Evolutionary conservation across 805 yeast species (phyloP).

Genomic region (Wickerhamomyces kurtzmanii): DNA sequence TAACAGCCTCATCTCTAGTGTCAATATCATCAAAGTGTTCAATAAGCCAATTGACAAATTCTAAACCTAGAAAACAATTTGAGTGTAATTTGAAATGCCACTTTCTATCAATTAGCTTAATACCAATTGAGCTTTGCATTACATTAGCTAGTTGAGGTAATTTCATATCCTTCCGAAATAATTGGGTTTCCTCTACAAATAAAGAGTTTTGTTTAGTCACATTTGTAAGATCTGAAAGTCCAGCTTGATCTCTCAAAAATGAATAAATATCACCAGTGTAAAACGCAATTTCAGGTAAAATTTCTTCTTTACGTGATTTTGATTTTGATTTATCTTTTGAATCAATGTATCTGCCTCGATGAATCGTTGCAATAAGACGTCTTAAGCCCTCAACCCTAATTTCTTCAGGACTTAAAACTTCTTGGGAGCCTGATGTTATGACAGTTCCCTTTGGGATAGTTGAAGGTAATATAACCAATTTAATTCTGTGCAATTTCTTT

Average conservation of each 20-base stretch:
- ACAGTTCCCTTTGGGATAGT: slow-evolving; percentile 47
- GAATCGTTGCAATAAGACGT: slow-evolving; percentile 51
- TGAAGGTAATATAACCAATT: slow-evolving; percentile 79
- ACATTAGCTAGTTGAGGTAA: slow-evolving; percentile 48
- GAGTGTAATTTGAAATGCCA: slow-evolving; percentile 86
- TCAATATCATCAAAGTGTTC: slow-evolving; percentile 73
- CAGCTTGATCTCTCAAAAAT: slow-evolving; percentile 47
- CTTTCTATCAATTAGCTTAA: slow-evolving; percentile 63
- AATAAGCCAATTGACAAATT: slow-evolving; percentile 77
- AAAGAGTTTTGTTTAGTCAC: slow-evolving; percentile 26
- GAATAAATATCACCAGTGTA: slow-evolving; percentile 79
- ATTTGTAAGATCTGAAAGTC: slow-evolving; percentile 21
- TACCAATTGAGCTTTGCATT: slow-evolving; percentile 55
- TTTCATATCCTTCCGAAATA: slow-evolving; percentile 39
- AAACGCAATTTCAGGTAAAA: slow-evolving; percentile 67
- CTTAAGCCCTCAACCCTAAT: slow-evolving; percentile 86
- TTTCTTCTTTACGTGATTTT: slow-evolving; percentile 30
- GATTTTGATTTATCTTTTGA: slow-evolving; percentile 26
- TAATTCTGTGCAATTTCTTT: slow-evolving; percentile 51
- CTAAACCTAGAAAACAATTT: slow-evolving; percentile 78
- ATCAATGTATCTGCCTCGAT: slow-evolving; percentile 42
- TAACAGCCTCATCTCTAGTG: slow-evolving; percentile 74
- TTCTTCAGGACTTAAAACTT: slow-evolving; percentile 71
- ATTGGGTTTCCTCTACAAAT: slow-evolving; percentile 17
- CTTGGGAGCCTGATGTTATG: slow-evolving; percentile 35